A percentile compares a stretch with the other conserved stretches of the same genome.
These are phyloP conservation scores for Microcos paniculata DNA, from an alignment of 345 rosid genomes.

Conservation along the genomic window DNA sequence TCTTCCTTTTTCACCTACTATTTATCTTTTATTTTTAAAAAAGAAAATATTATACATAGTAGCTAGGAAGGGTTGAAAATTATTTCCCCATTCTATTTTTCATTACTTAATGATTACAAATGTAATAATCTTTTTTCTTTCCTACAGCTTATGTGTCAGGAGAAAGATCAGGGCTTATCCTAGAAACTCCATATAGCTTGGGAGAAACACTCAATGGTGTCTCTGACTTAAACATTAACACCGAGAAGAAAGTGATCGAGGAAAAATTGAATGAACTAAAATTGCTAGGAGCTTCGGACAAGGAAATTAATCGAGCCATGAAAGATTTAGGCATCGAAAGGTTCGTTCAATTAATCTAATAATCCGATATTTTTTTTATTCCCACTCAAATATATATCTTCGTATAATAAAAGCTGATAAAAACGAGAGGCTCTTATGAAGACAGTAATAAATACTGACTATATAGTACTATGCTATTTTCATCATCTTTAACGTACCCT, in stretches of 20 bases:
- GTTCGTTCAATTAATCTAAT: constrained; percentile 15
- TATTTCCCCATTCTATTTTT: neutral
- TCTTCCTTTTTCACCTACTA: too few species aligned
- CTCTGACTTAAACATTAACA: constrained; percentile 46
- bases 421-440: neutral
- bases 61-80: neutral
- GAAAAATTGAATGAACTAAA: constrained; percentile 45
- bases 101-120: neutral
- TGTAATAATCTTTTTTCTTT: neutral
- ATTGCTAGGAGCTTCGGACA: constrained; percentile 33
- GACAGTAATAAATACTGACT: neutral
- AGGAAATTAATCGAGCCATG: constrained; percentile 45
- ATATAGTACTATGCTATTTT: neutral
- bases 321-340: constrained; percentile 60
- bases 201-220: constrained; percentile 59
- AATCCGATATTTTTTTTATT: too few species aligned
- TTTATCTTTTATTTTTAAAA: neutral
- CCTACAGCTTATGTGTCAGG: constrained; percentile 65
- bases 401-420: too few species aligned
- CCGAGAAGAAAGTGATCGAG: constrained; percentile 44
- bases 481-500: too few species aligned
- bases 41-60: neutral
- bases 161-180: constrained; percentile 47
- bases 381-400: too few species aligned
- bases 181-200: constrained; percentile 41